Conservation (phyloP, 331 rosid species). For the Malus hybrid region DNA sequence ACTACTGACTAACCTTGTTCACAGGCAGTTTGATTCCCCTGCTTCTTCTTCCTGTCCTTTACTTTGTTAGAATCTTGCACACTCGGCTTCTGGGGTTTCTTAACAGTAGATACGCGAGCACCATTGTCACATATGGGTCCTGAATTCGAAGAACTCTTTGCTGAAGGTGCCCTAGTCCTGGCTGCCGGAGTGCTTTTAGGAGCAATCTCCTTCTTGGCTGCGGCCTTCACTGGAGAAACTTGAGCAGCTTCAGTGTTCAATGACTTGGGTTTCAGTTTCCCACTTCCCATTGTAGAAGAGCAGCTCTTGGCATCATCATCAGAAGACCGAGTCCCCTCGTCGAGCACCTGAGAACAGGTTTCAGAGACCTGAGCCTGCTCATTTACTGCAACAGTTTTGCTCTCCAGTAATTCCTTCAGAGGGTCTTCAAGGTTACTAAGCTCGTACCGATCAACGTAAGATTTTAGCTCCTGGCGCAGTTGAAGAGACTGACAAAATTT, state of each 20-base stretch:
- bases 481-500: slow-evolving; percentile 43
- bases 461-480: slow-evolving; percentile 59
- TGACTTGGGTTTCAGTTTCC: slow-evolving; percentile 47
- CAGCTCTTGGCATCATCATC: slow-evolving; percentile 66
- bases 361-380: slow-evolving; percentile 58
- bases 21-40: slow-evolving; percentile 33
- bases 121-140: slow-evolving; percentile 34
- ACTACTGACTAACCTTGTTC: slow-evolving; percentile 32
- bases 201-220: slow-evolving; percentile 32
- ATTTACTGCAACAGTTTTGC: slow-evolving; percentile 31
- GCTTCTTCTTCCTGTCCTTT: slow-evolving; percentile 37
- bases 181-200: slow-evolving; percentile 25
- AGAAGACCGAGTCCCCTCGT: slow-evolving; percentile 49
- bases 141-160: slow-evolving; percentile 31
- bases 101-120: slow-evolving; percentile 19
- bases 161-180: slow-evolving; percentile 32
- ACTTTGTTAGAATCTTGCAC: slow-evolving; percentile 39
- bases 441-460: slow-evolving; percentile 38
- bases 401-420: slow-evolving; percentile 52
- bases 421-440: slow-evolving; percentile 39
- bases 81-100: slow-evolving; percentile 43
- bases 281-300: slow-evolving; percentile 29
- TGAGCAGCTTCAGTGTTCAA: slow-evolving; percentile 31
- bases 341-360: slow-evolving; percentile 48
- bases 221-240: slow-evolving; percentile 23